Evolutionary conservation across 2,329 filamentous ascomycete genomes (phyloP).

Genomic region (Aspergillus sp.): DNA sequence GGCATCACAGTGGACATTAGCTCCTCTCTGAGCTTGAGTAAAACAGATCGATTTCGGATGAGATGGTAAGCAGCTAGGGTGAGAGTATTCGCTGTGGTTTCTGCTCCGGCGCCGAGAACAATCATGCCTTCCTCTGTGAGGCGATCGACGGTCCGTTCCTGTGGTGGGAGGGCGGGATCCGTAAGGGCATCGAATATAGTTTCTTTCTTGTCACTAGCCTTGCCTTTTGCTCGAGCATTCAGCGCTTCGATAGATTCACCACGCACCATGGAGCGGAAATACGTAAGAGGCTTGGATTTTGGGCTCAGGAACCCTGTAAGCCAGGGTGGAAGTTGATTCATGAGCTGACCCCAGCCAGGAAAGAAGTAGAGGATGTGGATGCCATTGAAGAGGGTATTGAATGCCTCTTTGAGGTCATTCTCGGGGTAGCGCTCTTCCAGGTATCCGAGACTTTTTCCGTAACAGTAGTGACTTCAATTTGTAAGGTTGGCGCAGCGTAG

Average conservation of each 20-base stretch:
- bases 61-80: constrained; percentile 6
- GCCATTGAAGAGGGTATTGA: constrained; percentile 3
- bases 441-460: constrained; percentile 9
- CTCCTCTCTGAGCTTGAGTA: constrained; percentile 16
- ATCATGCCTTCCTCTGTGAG: constrained; percentile 20
- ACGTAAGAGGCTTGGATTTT: not conserved
- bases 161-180: not conserved
- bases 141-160: constrained; percentile 14
- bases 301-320: not conserved
- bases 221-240: constrained; percentile 2
- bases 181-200: constrained; percentile 9
- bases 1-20: constrained; percentile 12
- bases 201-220: constrained; percentile 4
- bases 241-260: constrained; percentile 3
- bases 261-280: constrained; percentile 1
- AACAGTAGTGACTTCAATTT: constrained; percentile 8
- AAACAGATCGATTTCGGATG: constrained; percentile 12
- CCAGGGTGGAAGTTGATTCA: constrained; percentile 2
- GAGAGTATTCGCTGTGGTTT: constrained; percentile 22
- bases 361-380: constrained; percentile 13
- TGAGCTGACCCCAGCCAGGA: constrained; percentile 3
- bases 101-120: constrained; percentile 24
- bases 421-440: constrained; percentile 9
- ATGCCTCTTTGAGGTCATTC: constrained; percentile 9
- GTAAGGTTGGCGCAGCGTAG: not conserved